Evolutionary conservation across 2,329 filamentous ascomycete species (phyloP), one percentile per base, ranked within the genome.

Genomic region (Metarhizium sp.): DNA sequence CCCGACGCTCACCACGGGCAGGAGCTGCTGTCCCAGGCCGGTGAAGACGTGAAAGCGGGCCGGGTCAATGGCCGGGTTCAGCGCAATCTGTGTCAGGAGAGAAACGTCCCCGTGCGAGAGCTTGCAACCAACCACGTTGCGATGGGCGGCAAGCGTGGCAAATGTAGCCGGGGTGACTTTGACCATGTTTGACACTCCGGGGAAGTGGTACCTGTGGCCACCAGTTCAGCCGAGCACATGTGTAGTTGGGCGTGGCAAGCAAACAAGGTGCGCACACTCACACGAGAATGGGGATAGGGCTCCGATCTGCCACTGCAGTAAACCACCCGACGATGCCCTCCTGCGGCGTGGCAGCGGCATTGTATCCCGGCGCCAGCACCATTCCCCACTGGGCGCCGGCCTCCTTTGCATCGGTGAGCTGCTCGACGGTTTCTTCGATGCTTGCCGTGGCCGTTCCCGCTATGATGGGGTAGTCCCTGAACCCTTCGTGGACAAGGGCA

Each of bases 101-200:
- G 82, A 84, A 50, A 86, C 75, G 64, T 86, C 81, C 52, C 82
- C 83, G 66, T 87, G 84, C 0, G 82, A 86, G 61, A 87, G 78
- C 70, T 87, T 87, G 70, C 81, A 85, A 52, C 84, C 84, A 4
- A 86, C 83, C 56, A 87, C 86, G 63, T 87, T 87, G 34, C 80
- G 76, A 65, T 87, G 84, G 54, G 76, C 71, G 6, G 84, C 75
- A 30, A 87, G 79, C 0, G 64, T 67, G 18, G 67, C 80, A 63
- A 81, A 84, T 0, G 82, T 83, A 8, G 78, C 73, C 1, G 82
- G 79, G 0, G 76, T 71, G 57, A 87, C 75, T 61, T 77, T 75
- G 62, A 87, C 73, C 62, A 82, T 80, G 72, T 87, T 87, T 10
- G 82, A 84, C 25, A 87, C 84, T 52, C 80, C 83, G 1, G 84